phyloP scores from a whole-genome alignment of 192 early-diverging fungal genomes.

The Gryganskiella cystojenkinii region DNA sequence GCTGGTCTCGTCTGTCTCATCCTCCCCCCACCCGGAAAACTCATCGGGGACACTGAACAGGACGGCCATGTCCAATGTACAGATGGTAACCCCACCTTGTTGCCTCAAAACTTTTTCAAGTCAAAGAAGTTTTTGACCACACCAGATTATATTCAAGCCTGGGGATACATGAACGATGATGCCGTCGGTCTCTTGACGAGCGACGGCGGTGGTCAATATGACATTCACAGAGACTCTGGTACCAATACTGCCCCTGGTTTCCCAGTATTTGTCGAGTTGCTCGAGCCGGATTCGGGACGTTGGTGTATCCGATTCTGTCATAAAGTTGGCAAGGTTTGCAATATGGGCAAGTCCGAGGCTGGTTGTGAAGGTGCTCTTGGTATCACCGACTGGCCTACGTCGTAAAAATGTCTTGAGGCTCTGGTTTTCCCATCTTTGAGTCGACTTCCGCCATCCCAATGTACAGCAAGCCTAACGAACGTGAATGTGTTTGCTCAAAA shows the following conservation, averaged over 20 bases:
- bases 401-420: too few species aligned
- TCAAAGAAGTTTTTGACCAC: conserved; percentile 41
- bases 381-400: conserved; percentile 18
- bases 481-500: too few species aligned
- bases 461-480: too few species aligned
- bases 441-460: not conserved
- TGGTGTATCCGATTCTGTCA: conserved; percentile 61
- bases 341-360: conserved; percentile 7
- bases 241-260: conserved; percentile 41
- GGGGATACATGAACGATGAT: conserved; percentile 50
- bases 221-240: conserved; percentile 48
- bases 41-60: conserved; percentile 19
- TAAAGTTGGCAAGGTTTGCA: not conserved
- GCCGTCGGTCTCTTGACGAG: conserved; percentile 29
- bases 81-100: conserved; percentile 23
- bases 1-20: conserved; percentile 14
- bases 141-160: conserved; percentile 53
- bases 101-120: conserved; percentile 49
- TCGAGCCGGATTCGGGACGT: conserved; percentile 53
- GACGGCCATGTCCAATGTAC: conserved; percentile 23
- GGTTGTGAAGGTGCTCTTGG: conserved; percentile 25
- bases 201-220: conserved; percentile 62
- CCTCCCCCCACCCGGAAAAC: conserved; percentile 13
- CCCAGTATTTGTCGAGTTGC: conserved; percentile 59
- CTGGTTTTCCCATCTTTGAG: not conserved